phyloP scores from a whole-genome alignment of 2,329 filamentous ascomycete species.

The Colletotrichum neosansevieriae region DNA sequence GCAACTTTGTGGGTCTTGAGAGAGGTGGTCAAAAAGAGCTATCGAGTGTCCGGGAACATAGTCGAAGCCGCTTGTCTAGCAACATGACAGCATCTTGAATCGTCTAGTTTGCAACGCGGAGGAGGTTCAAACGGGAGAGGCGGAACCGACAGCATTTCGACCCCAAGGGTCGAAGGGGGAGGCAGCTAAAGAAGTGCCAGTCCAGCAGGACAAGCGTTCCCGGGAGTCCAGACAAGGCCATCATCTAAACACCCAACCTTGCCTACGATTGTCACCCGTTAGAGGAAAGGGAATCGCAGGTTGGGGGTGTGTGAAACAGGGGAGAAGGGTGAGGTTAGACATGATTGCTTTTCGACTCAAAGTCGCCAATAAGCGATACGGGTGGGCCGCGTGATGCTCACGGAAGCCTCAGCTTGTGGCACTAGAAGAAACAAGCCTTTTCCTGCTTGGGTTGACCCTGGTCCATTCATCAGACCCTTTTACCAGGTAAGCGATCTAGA shows the following conservation, averaged over 20 bases:
- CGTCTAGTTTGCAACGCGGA: neutral
- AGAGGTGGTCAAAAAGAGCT: neutral
- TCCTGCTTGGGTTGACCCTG: conserved; percentile 5
- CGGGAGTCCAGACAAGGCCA: neutral
- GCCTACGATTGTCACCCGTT: neutral
- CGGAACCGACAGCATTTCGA: neutral
- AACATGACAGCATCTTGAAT: neutral
- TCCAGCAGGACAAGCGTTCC: neutral
- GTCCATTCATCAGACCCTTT: neutral
- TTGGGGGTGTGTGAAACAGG: conserved; percentile 16
- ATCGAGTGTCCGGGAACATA: neutral
- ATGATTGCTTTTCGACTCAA: conserved; percentile 25
- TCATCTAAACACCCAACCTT: neutral
- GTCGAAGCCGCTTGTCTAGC: neutral
- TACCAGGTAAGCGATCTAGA: neutral
- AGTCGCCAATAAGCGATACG: conserved; percentile 20
- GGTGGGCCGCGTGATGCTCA: neutral
- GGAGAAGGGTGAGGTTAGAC: conserved; percentile 15
- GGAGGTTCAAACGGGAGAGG: neutral
- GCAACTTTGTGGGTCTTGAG: neutral
- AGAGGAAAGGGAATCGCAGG: neutral
- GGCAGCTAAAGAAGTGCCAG: neutral
- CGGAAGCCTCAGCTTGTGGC: conserved; percentile 12
- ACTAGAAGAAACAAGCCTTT: conserved; percentile 29
- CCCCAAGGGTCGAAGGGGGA: neutral